A percentile compares a stretch with the other conserved stretches of the same genome.
Conservation (phyloP, 164 flowering plant genomes). For the Paratinospora sagittata region DNA sequence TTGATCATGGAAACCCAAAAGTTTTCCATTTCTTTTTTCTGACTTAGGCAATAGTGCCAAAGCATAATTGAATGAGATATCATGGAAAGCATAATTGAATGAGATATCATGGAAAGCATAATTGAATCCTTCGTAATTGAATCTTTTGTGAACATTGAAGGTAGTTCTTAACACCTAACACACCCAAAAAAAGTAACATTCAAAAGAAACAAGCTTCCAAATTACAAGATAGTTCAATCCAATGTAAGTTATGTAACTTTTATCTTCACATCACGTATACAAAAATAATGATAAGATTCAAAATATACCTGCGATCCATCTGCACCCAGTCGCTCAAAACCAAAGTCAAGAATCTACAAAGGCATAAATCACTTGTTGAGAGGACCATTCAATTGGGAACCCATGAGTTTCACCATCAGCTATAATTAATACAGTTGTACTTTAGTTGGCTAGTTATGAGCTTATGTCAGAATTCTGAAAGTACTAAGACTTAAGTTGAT, state of each 20-base stretch:
- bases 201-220: not conserved
- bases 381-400: not conserved
- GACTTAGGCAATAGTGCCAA: too few relatives aligned
- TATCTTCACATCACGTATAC: not conserved
- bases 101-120: too few relatives aligned
- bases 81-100: too few relatives aligned
- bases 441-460: not conserved
- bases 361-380: not conserved
- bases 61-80: too few relatives aligned
- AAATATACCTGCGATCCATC: conserved; percentile 59
- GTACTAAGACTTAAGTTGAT: not conserved
- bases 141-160: too few relatives aligned
- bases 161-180: not conserved
- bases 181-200: not conserved
- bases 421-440: not conserved
- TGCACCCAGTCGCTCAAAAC: conserved; percentile 86
- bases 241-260: not conserved
- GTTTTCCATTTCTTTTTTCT: too few relatives aligned
- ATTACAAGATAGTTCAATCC: not conserved
- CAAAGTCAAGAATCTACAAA: conserved; percentile 83
- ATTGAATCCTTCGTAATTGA: too few relatives aligned
- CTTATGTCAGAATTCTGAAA: not conserved
- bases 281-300: not conserved
- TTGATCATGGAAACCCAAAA: too few relatives aligned
- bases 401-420: not conserved